Evolutionary conservation across 2,329 filamentous ascomycete species (phyloP), one percentile per base, ranked within the genome.

Genomic region (Trichophyton rubrum): DNA sequence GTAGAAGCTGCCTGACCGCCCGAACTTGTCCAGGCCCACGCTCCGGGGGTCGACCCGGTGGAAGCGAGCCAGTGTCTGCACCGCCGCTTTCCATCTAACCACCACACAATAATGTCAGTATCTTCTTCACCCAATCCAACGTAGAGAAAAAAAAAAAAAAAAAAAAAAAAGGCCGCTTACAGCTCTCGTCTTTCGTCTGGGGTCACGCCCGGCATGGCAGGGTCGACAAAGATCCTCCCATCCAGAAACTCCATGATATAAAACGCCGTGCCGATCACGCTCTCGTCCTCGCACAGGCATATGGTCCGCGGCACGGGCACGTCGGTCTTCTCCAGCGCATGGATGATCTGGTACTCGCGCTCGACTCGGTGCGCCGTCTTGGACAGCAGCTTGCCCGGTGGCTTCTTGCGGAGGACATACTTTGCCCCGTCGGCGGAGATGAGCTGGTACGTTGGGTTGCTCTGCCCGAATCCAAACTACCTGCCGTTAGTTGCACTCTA

Each of bases 161-260:
- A 30, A 5, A 0, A 11, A 15, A n/a, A 7, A 7, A 5, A 15
- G 15, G 2, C 15, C 1, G 3, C 78, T 61, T 72, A 85, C 85
- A 96, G 87, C 68, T 83, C 82, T 35, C 77, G 83, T 62, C 92
- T 82, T 66, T 95, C 86, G 45, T 79, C 79, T 0, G 87, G 74
- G 27, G 80, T 80, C 11, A 90, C 83, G 11, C 79, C 86, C 1
- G 90, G 91, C 71, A 97, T 85, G 35, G 86, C 79, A 49, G 90
- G 87, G 74, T 97, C 90, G 69, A 92, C 89, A 70, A 97, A 89
- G 75, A 96, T 95, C 69, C 93, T 86, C 20, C 93, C 93, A 70
- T 95, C 88, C 63, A 97, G 80, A 72, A 93, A 97, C 72, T 90
- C 86, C 93, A 99, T 97, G 70, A 97, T 86, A 77, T 99, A 97